Conservation (phyloP, 2,329 filamentous ascomycete genomes). For the Neonectria faginata region DNA sequence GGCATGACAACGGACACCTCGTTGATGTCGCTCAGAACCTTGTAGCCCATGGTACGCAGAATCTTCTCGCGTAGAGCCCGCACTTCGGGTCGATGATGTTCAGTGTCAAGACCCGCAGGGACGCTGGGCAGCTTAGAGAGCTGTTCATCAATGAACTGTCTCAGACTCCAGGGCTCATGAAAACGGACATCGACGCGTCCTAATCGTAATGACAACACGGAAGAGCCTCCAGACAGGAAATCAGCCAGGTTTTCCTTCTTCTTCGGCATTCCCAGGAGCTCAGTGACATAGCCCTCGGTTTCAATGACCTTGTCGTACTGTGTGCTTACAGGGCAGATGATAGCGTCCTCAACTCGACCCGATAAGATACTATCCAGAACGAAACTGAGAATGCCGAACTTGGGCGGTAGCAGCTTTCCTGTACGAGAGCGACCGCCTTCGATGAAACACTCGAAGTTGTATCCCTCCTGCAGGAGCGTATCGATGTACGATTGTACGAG, state of each 20-base stretch:
- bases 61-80: slow-evolving; percentile 75
- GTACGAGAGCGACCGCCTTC: slow-evolving; percentile 94
- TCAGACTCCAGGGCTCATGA: slow-evolving; percentile 93
- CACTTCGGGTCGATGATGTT: slow-evolving; percentile 61
- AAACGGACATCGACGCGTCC: slow-evolving; percentile 96
- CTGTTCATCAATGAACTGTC: slow-evolving; percentile 84
- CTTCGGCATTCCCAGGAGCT: slow-evolving; percentile 93
- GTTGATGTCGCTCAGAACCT: slow-evolving; percentile 94
- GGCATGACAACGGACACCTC: slow-evolving; percentile 98
- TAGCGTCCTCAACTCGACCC: slow-evolving; percentile 87
- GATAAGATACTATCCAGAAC: slow-evolving; percentile 90
- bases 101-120: slow-evolving; percentile 57
- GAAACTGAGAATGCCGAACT: slow-evolving; percentile 95
- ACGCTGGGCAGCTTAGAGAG: slow-evolving; percentile 63
- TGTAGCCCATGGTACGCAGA: slow-evolving; percentile 88
- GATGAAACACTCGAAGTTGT: slow-evolving; percentile 97
- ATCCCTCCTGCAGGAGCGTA: slow-evolving; percentile 87
- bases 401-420: slow-evolving; percentile 91
- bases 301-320: slow-evolving; percentile 99
- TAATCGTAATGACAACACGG: slow-evolving; percentile 86
- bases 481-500: slow-evolving; percentile 98
- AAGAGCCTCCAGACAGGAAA: slow-evolving; percentile 86
- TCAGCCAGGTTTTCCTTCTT: slow-evolving; percentile 93
- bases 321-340: slow-evolving; percentile 95
- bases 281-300: slow-evolving; percentile 95